These are phyloP conservation scores for Niebla homalea DNA, from an alignment of 495 filamentous ascomycete genomes.

Conservation along the genomic window DNA sequence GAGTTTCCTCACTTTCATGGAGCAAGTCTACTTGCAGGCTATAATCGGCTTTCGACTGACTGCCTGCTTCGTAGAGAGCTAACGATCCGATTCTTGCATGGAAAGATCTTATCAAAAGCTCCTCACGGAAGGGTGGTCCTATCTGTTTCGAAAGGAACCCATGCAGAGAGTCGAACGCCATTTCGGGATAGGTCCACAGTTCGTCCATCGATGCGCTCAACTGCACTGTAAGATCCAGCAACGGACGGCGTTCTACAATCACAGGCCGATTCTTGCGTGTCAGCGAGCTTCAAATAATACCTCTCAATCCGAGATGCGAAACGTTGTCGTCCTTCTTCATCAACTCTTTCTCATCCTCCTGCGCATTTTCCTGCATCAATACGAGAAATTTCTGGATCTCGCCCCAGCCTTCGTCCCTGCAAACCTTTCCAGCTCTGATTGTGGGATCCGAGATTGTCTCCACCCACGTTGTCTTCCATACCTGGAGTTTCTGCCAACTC, in stretches of 20 bases:
- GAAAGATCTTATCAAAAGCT: constrained; percentile 2
- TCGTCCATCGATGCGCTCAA: constrained; percentile 9
- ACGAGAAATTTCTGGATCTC: constrained; percentile 1
- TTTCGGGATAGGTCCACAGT: constrained; percentile 10
- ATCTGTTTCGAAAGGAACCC: not conserved
- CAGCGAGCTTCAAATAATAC: not conserved
- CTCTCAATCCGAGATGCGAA: not conserved
- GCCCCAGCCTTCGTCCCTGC: not conserved
- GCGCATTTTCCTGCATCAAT: not conserved
- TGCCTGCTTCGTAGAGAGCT: not conserved
- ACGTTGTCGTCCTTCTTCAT: not conserved
- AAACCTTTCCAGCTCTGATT: not conserved
- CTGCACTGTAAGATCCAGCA: not conserved
- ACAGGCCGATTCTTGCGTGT: not conserved
- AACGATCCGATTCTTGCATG: constrained; percentile 6
- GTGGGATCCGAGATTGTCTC: not conserved
- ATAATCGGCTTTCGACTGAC: not conserved
- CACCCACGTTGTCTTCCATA: constrained; percentile 1
- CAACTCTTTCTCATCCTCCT: not conserved
- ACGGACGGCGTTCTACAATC: not conserved
- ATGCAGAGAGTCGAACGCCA: constrained; percentile 9
- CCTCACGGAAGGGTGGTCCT: not conserved
- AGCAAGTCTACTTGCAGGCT: constrained; percentile 7
- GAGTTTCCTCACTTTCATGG: not conserved
- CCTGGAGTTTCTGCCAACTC: not conserved